A percentile compares a stretch with the other conserved stretches of the same genome.
phyloP scores from a whole-genome alignment of 352 stramenopile species.

The Phytopythium aichiense region DNA sequence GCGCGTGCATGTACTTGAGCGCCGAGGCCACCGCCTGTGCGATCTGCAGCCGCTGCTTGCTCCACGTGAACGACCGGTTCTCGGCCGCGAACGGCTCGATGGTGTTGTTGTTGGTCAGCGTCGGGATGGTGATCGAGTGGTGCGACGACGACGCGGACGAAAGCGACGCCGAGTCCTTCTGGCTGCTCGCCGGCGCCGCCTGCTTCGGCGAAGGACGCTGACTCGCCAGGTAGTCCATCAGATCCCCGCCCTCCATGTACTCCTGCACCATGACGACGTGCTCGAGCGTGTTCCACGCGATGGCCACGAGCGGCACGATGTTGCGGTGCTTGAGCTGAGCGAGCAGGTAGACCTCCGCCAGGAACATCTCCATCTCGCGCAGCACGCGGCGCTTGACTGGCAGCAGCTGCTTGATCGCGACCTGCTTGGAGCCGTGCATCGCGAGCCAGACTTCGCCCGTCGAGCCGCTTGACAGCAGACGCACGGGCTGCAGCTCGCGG shows the following conservation, averaged over 20 bases:
- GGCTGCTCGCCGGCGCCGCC: not conserved
- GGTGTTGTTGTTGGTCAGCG: not conserved
- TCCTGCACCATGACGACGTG: constrained; percentile 75
- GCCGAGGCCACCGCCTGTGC: constrained; percentile 53
- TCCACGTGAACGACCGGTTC: constrained; percentile 35
- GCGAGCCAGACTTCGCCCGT: constrained; percentile 75
- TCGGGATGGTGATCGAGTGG: not conserved
- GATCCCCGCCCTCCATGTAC: constrained; percentile 64
- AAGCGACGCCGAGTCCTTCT: constrained; percentile 1
- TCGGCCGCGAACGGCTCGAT: constrained; percentile 8
- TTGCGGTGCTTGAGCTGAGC: constrained; percentile 60
- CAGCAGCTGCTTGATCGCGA: constrained; percentile 70
- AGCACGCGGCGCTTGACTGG: constrained; percentile 42
- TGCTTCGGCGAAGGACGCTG: constrained; percentile 14
- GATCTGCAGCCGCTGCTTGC: constrained; percentile 48
- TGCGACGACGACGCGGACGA: constrained; percentile 8
- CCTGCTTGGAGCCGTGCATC: constrained; percentile 34
- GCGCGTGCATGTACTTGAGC: constrained; percentile 74
- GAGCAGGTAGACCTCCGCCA: constrained; percentile 73
- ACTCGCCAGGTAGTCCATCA: constrained; percentile 45
- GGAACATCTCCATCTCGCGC: constrained; percentile 70
- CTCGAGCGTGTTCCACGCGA: constrained; percentile 70
- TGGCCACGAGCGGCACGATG: constrained; percentile 56
- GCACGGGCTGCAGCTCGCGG: constrained; percentile 49
- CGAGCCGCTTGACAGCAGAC: constrained; percentile 40